Conservation (phyloP, 2,329 filamentous ascomycete genomes). For the Aureobasidium melanogenum region DNA sequence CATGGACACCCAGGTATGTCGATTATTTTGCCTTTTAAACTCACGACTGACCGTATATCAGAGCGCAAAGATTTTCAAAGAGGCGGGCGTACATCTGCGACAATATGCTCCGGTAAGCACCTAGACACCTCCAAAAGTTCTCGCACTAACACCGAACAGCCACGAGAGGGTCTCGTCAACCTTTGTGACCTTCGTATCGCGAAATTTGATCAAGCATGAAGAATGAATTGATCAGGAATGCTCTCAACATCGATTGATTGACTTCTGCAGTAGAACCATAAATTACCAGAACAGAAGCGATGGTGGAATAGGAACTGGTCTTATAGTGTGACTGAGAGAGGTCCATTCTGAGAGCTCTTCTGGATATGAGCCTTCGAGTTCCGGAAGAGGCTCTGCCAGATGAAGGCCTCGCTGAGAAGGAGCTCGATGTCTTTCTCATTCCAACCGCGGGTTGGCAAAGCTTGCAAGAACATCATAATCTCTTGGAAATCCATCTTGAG, state of each 20-base stretch:
- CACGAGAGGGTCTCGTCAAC: slow-evolving; percentile 27
- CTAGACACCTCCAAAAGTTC: background rate
- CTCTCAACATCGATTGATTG: background rate
- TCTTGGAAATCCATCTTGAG: slow-evolving; percentile 98
- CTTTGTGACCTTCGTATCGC: slow-evolving; percentile 13
- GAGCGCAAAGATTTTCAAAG: slow-evolving; percentile 70
- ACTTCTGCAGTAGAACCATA: background rate
- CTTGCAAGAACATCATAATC: slow-evolving; percentile 98
- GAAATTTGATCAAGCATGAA: background rate
- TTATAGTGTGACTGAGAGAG: slow-evolving; percentile 4
- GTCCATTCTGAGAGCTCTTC: slow-evolving; percentile 9
- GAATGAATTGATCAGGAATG: background rate
- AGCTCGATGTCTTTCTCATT: slow-evolving; percentile 98
- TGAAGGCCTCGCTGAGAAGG: slow-evolving; percentile 89
- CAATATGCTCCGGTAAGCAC: slow-evolving; percentile 75
- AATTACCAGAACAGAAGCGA: background rate
- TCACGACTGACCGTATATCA: slow-evolving; percentile 22
- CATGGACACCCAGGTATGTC: slow-evolving; percentile 65
- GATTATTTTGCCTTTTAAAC: background rate
- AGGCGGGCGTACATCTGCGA: slow-evolving; percentile 74
- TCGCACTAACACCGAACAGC: slow-evolving; percentile 13
- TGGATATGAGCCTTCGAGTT: slow-evolving; percentile 80
- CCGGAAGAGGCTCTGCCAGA: slow-evolving; percentile 97
- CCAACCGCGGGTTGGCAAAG: slow-evolving; percentile 85
- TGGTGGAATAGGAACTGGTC: background rate